Evolutionary conservation across 2,329 filamentous ascomycete genomes (phyloP).

Genomic region (Penicillium occitanis): DNA sequence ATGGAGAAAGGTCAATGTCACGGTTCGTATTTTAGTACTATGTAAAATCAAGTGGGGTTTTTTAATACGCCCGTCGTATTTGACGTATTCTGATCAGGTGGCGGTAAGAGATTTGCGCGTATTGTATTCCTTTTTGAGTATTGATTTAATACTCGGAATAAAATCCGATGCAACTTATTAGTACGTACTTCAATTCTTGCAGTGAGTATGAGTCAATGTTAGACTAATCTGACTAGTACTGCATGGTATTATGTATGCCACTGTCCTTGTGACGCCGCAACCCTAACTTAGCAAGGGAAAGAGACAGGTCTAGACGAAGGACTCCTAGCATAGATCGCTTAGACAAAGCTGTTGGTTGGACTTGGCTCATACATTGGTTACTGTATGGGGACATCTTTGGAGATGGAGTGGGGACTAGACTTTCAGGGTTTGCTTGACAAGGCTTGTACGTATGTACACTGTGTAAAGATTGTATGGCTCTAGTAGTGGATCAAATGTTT

Average conservation of each 20-base stretch:
- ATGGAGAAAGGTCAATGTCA: background rate
- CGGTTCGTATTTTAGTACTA: background rate
- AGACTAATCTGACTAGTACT: background rate
- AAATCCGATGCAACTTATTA: background rate
- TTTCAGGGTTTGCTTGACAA: background rate
- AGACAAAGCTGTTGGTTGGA: background rate
- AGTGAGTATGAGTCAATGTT: background rate
- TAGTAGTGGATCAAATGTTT: background rate
- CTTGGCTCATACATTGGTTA: conserved; percentile 2
- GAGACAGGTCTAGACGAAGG: conserved; percentile 6
- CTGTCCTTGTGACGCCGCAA: conserved; percentile 16
- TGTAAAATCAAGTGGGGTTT: background rate
- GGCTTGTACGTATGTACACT: background rate
- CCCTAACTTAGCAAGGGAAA: conserved; percentile 2
- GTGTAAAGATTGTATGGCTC: background rate
- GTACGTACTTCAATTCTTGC: too few relatives aligned
- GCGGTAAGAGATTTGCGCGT: conserved; percentile 13
- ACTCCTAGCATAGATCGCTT: background rate
- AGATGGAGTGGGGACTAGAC: background rate
- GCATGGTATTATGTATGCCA: conserved; percentile 2
- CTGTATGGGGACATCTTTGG: background rate
- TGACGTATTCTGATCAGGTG: conserved; percentile 12
- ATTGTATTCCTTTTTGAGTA: background rate
- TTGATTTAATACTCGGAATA: background rate
- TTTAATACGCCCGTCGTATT: conserved; percentile 12